phyloP scores from a whole-genome alignment of 345 rosid genomes.

The Arabidopsis arenosa region DNA sequence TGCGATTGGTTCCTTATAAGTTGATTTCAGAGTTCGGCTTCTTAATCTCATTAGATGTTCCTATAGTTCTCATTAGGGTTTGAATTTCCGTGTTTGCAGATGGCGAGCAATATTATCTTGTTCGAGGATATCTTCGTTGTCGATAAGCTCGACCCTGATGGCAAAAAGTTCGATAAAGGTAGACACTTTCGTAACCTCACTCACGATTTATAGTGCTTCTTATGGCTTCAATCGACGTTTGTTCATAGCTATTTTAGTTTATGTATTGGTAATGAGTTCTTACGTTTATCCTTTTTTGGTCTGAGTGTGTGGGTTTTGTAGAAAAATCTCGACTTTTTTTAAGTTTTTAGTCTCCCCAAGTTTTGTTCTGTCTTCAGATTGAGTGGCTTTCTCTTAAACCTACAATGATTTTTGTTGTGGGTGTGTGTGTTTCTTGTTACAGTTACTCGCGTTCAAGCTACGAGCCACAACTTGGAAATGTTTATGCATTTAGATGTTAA shows the following conservation, averaged over 20 bases:
- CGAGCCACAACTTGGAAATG: conserved; percentile 67
- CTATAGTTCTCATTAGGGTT: conserved; percentile 1
- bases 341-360: not conserved
- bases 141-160: conserved; percentile 67
- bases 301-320: not conserved
- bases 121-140: conserved; percentile 75
- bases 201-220: not conserved
- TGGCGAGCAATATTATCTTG: conserved; percentile 42
- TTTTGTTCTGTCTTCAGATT: not conserved
- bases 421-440: conserved; percentile 26
- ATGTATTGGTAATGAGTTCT: not conserved
- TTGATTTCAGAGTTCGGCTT: not conserved
- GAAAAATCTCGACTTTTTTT: conserved; percentile 13
- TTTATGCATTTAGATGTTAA: conserved; percentile 71
- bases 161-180: conserved; percentile 89
- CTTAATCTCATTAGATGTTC: no score
- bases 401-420: conserved; percentile 24
- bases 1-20: not conserved
- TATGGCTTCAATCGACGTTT: not conserved
- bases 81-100: conserved; percentile 22
- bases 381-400: conserved; percentile 7
- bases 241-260: conserved; percentile 12
- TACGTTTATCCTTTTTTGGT: not conserved
- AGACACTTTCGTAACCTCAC: not conserved
- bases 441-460: conserved; percentile 77